Base-by-base conservation (phyloP, 768 basidiomycete species). In the Scleroderma bovista region DNA sequence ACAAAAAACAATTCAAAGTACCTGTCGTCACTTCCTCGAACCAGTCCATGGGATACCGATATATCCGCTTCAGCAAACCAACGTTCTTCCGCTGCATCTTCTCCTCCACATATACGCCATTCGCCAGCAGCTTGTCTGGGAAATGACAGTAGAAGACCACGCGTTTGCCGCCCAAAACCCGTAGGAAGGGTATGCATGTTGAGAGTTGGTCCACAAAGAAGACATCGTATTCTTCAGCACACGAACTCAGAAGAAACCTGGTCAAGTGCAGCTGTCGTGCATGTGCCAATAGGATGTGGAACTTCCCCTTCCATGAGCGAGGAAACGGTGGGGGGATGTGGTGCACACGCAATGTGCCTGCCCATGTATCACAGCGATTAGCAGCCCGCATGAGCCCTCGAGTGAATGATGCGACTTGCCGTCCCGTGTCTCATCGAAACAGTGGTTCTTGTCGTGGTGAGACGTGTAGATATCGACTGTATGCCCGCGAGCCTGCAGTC, bases 81-180 rank as follows among this genome's bases (percentile, higher is more conserved):
- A 69, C 67, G 3, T 69, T 70, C 44, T 63, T 72, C 59, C 64
- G 75, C 34, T 62, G 65, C 38, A 67, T 59, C 47, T 71, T 66
- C 12, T 79, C 83, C 46, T 86, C 81, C 1, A 82, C 75, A 59
- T 77, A 66, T 4, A 68, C 81, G 0, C 88, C 88, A 53, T 81
- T 79, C 6, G 86, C 81, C 23, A 97, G 77, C 1, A 98, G 74
- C 66, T 95, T 95, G 70, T 99, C 95, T 0, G 95, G 96, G 57
- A 99, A 98, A 65, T 98, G 96, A 57, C 93, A 95, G 65, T 99
- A 98, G 68, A 97, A 98, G 17, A 98, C 85, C 26, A 95, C 88
- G 2, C 91, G 82, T n/a, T 80, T 89, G 19, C 74, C 73, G 2
- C 75, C 78, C 13, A 89, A 60, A 51, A 71, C 59, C 2, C 89